These are phyloP conservation scores for Ganoderma sp. DNA, from an alignment of 1,284 basidiomycete genomes.

Conservation along the genomic window DNA sequence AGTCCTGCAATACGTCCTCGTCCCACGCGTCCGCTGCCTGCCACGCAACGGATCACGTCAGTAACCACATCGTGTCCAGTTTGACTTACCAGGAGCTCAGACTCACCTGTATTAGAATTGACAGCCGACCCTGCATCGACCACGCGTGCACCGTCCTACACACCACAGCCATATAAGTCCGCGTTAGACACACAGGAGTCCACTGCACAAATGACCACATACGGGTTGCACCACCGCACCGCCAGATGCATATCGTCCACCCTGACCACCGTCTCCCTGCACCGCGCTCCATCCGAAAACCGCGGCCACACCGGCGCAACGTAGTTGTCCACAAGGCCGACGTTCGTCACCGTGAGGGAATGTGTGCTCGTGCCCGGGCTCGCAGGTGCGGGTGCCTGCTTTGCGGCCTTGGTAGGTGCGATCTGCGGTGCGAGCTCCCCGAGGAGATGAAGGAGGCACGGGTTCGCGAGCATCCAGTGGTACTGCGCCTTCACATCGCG, in stretches of 20 bases:
- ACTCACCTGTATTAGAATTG: too few relatives aligned
- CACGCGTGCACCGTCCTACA: too few relatives aligned
- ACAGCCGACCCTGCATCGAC: too few relatives aligned
- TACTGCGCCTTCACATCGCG: not conserved
- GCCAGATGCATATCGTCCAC: not conserved
- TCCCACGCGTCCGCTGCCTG: too few relatives aligned
- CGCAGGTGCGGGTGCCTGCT: not conserved
- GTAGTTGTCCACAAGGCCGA: conserved; percentile 3
- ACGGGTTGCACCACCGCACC: too few relatives aligned
- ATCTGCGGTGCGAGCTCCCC: not conserved
- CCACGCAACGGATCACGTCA: too few relatives aligned
- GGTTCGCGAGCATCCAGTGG: not conserved
- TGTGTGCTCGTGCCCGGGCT: not conserved
- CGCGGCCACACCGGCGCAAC: conserved; percentile 3
- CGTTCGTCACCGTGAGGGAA: not conserved
- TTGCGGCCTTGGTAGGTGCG: not conserved
- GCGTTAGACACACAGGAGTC: too few relatives aligned
- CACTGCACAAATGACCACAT: too few relatives aligned
- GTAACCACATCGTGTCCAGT: too few relatives aligned
- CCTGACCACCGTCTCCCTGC: not conserved
- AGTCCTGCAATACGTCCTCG: too few relatives aligned
- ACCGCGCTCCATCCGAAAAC: not conserved
- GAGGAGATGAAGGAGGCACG: not conserved
- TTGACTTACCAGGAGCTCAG: too few relatives aligned
- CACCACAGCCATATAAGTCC: too few relatives aligned